Evolutionary conservation across 2,329 filamentous ascomycete genomes (phyloP), one percentile per base, ranked within the genome.

Genomic region (Plectosphaerella cucumerina): DNA sequence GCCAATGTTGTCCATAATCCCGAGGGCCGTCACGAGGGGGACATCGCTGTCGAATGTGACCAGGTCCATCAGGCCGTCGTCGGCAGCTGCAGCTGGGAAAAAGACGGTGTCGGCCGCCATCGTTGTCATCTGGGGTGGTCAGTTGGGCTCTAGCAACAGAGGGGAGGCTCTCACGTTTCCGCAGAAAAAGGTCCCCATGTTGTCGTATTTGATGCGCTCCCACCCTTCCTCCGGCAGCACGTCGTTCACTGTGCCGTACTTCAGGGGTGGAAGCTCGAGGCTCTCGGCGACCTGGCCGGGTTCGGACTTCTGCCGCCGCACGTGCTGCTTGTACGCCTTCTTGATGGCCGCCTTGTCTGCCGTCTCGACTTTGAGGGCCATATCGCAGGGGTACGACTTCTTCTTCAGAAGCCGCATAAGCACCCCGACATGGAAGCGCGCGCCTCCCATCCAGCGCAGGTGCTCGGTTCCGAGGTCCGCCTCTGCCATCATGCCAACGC

Each of bases 31-130:
- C 1, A 78, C 51, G 8, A 86, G 80, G 2, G 84, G 75, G 18
- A 96, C 79, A 57, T 89, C 84, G 52, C 90, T 92, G 52, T 90
- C 81, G 54, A 95, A 85, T 47, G 82, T 88, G 52, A 97, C 78
- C 11, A 97, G 75, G 65, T 99, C 94, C 71, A 96, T 83, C 55
- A 86, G 78, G 11, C 93, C 94, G 62, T 99, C 94, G 43, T 84
- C 84, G 14, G 91, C 87, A 9, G 93, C 78, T 0, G 93, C 81
- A 1, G 89, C 86, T 22, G 90, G 77, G 76, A 96, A 99, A 73
- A 97, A 96, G 62, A 91, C 90, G 52, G 86, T 80, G 57, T 93
- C 86, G 12, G 90, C 80, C 0, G 92, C 86, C 90, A 99, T 93
- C 68, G 87, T 95, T 21, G 88, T 84, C 86, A 97, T 95, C 84